These are phyloP conservation scores for Talaromyces thailandensis DNA, from an alignment of 495 filamentous ascomycete species.

Conservation along the genomic window DNA sequence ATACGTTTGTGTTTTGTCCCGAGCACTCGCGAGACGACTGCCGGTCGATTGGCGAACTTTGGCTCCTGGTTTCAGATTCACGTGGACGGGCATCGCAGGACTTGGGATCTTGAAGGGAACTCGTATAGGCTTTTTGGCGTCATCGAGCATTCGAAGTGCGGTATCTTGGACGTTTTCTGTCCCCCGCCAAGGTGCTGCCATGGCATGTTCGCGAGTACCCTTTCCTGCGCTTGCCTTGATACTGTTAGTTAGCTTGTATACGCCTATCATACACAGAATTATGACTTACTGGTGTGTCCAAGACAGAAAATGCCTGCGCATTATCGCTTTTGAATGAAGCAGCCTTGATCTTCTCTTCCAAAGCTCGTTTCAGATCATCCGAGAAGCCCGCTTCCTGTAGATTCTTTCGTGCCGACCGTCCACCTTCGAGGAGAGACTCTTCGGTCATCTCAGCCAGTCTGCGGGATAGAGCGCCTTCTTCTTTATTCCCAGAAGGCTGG, in stretches of 20 bases:
- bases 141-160: constrained; percentile 79
- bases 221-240: constrained; percentile 51
- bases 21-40: constrained; percentile 60
- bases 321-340: constrained; percentile 64
- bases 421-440: constrained; percentile 62
- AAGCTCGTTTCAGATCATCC: constrained; percentile 66
- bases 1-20: constrained; percentile 72
- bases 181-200: constrained; percentile 69
- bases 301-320: constrained; percentile 58
- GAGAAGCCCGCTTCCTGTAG: constrained; percentile 80
- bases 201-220: constrained; percentile 64
- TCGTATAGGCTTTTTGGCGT: constrained; percentile 66
- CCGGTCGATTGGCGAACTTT: constrained; percentile 39
- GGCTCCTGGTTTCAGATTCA: constrained; percentile 40
- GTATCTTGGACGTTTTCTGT: constrained; percentile 64
- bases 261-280: not conserved
- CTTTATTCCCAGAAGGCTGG: not conserved
- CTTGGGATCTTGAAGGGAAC: constrained; percentile 42
- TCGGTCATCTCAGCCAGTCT: constrained; percentile 74
- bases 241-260: not conserved
- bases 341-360: constrained; percentile 65
- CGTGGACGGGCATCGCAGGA: constrained; percentile 44
- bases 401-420: constrained; percentile 61
- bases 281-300: constrained; percentile 47
- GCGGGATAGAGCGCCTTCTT: constrained; percentile 58